These are phyloP conservation scores for Penicillium sp. DNA, from an alignment of 2,329 filamentous ascomycete species.

Conservation along the genomic window DNA sequence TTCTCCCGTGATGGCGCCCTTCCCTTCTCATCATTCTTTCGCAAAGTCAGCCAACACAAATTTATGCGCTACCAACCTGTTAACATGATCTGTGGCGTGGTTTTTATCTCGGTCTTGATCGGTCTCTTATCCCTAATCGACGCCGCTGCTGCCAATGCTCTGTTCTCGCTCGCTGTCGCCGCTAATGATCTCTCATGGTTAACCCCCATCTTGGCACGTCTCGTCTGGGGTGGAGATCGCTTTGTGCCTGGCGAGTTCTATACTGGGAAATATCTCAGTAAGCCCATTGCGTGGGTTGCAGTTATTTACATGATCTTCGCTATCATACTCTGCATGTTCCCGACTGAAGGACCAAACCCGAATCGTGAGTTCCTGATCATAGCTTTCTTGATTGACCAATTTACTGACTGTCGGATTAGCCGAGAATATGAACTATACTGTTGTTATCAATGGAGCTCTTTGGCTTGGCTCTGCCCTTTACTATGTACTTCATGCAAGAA, in stretches of 20 bases:
- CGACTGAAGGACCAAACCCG: conserved; percentile 55
- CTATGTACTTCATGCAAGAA: conserved; percentile 57
- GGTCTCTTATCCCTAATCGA: conserved; percentile 61
- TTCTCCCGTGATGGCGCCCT: conserved; percentile 64
- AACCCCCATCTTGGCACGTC: conserved; percentile 57
- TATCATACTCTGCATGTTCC: conserved; percentile 60
- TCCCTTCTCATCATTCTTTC: conserved; percentile 60
- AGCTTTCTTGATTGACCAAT: background rate
- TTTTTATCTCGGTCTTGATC: conserved; percentile 52
- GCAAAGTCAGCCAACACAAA: conserved; percentile 51
- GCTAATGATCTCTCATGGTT: conserved; percentile 63
- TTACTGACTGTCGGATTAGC: conserved; percentile 26
- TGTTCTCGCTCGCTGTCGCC: conserved; percentile 58
- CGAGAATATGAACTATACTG: conserved; percentile 62
- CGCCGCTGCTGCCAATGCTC: conserved; percentile 56
- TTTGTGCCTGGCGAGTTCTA: conserved; percentile 62
- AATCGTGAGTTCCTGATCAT: conserved; percentile 32
- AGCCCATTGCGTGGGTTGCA: conserved; percentile 55
- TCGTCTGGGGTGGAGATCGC: conserved; percentile 58
- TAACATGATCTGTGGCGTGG: conserved; percentile 57
- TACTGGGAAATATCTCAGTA: conserved; percentile 52
- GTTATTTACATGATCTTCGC: conserved; percentile 58
- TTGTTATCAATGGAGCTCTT: conserved; percentile 60
- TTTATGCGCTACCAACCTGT: conserved; percentile 58
- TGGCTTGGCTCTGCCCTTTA: conserved; percentile 59